Evolutionary conservation across 2,329 filamentous ascomycete genomes (phyloP).

Genomic region (Aspergillus aculeatinus): DNA sequence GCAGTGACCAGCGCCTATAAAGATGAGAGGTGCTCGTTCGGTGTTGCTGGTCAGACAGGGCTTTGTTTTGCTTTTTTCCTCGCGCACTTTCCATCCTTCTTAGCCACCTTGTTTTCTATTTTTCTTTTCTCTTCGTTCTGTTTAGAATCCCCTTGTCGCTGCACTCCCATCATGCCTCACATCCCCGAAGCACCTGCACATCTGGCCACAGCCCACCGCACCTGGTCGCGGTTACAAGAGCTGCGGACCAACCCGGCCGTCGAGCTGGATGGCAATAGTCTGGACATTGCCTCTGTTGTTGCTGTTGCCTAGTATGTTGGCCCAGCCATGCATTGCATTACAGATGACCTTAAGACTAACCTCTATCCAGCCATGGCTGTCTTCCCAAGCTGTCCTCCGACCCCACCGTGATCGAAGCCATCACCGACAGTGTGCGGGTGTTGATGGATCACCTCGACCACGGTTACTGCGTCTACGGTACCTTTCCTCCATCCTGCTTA

Average conservation of each 20-base stretch:
- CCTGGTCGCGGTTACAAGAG: conserved; percentile 13
- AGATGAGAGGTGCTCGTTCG: not conserved
- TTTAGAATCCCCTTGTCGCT: not conserved
- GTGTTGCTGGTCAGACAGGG: not conserved
- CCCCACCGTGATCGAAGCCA: conserved; percentile 13
- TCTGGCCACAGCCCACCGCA: conserved; percentile 8
- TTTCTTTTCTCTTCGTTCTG: no score
- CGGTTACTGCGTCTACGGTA: conserved; percentile 18
- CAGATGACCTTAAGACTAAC: not conserved
- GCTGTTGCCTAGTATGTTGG: conserved; percentile 16
- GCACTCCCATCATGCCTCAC: conserved; percentile 5
- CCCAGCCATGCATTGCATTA: not conserved
- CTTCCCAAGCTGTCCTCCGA: conserved; percentile 12
- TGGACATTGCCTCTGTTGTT: conserved; percentile 18
- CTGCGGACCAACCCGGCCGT: conserved; percentile 8
- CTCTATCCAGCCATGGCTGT: conserved; percentile 12
- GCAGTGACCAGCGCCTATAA: not conserved
- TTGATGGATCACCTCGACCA: conserved; percentile 18
- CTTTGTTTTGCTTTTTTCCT: not conserved
- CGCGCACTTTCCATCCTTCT: not conserved
- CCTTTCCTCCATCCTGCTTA: not conserved
- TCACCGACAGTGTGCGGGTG: conserved; percentile 15
- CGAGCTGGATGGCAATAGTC: conserved; percentile 12
- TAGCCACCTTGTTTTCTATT: no score
- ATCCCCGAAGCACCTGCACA: conserved; percentile 6